Evolutionary conservation across 179 eudicot species (phyloP), one percentile per base, ranked within the genome.

Genomic region (Patellifolia procumbens): DNA sequence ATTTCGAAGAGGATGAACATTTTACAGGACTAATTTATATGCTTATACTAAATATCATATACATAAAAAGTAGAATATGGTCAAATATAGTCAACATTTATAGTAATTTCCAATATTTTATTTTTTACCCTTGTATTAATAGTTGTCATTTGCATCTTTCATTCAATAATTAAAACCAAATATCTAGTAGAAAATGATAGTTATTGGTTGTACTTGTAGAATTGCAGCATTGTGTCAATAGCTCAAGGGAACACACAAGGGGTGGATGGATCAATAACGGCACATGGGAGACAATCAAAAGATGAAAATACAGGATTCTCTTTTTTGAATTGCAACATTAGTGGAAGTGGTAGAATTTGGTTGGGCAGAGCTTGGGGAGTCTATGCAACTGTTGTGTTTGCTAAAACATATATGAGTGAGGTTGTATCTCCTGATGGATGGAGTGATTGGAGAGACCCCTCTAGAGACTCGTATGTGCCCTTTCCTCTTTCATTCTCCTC

Each of bases 281-380:
- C 98, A 1, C 98, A 93, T 6, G 93, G 86, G 10, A 85, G 93
- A 76, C 62, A 78, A 28, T 89, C 95, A 5, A 28, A 51, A 19
- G 67, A 76, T 0, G 92, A 87, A 53, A 83, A 85, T 7, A 87
- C 91, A 1, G 98, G 98, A 0, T 90, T 88, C 80, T 90, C 98
- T 0, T 93, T 93, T 71, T 86, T 91, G 59, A 87, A 90, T 59
- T 93, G 98, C 62, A 83, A 43, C 62, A 85, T 93, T 52, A 70
- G 60, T 2, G 97, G 97, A 5, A 89, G 68, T 51, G 98, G 98
- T 8, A 88, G 74, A 66, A 82, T 89, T 49, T 90, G 92, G 93
- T 90, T 93, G 0, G 98, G 98, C 5, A 77, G 98, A 52, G 97
- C 98, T 12, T 91, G 98, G 98, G 95, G 95, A 11, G 53, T 66